A percentile compares a stretch with the other conserved stretches of the same genome.
phyloP scores from a whole-genome alignment of 345 rosid genomes.

The Atalantia buxifolia region DNA sequence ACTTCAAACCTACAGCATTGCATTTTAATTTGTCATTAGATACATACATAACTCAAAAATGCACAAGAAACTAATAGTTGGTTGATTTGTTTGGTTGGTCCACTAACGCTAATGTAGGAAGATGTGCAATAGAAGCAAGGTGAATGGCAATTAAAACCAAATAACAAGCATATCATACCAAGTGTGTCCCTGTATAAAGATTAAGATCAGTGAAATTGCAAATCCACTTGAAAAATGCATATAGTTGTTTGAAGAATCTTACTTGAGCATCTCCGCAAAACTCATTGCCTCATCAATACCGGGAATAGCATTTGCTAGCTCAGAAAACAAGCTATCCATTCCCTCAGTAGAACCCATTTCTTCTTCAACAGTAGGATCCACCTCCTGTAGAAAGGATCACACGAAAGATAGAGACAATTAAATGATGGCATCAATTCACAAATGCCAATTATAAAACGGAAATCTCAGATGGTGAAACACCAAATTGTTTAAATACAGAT shows the following conservation, averaged over 20 bases:
- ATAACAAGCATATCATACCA: not conserved
- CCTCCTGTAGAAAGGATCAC: conserved; percentile 52
- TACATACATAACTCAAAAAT: not conserved
- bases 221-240: not conserved
- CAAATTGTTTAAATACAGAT: not conserved
- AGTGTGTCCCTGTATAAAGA: not conserved
- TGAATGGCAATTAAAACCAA: not conserved
- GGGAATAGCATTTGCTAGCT: conserved; percentile 93
- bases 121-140: not conserved
- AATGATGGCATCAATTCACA: not conserved
- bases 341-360: conserved; percentile 67
- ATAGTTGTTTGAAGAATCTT: conserved; percentile 13
- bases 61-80: not conserved
- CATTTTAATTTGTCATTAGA: not conserved
- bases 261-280: conserved; percentile 98
- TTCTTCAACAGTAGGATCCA: conserved; percentile 97
- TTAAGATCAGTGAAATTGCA: not conserved
- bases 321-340: conserved; percentile 88
- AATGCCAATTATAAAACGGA: not conserved
- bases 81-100: not conserved
- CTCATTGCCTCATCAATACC: conserved; percentile 99
- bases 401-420: not conserved
- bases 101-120: not conserved
- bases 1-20: not conserved
- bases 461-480: not conserved